phyloP scores from a whole-genome alignment of 2,329 filamentous ascomycete genomes.

The Colletotrichum sp. region DNA sequence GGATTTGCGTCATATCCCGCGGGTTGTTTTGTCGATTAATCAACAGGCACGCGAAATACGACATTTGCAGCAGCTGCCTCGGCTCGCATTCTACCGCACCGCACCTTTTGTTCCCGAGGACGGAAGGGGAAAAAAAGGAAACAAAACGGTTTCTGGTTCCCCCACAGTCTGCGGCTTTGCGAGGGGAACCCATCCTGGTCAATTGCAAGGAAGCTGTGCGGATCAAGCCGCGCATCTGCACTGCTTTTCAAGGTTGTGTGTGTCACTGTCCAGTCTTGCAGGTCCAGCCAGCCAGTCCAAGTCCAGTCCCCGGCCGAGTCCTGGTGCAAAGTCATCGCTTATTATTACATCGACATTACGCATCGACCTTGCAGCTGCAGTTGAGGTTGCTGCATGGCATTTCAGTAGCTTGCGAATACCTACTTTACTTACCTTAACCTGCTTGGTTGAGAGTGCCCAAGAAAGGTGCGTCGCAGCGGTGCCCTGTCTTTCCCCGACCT shows the following conservation, averaged over 20 bases:
- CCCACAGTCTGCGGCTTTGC: neutral
- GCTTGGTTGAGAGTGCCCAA: neutral
- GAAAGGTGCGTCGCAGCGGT: neutral
- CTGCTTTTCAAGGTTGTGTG: neutral
- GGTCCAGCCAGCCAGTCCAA: neutral
- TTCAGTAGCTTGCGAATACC: neutral
- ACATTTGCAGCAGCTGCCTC: neutral
- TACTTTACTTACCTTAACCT: neutral
- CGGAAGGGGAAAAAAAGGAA: neutral
- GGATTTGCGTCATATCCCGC: neutral
- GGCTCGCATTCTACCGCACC: neutral
- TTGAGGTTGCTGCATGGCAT: neutral
- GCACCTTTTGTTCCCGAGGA: neutral
- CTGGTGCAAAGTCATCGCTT: neutral
- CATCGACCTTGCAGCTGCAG: neutral
- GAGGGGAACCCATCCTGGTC: neutral
- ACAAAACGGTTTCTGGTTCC: neutral
- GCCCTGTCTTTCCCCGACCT: neutral
- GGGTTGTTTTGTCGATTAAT: neutral
- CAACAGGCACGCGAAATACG: neutral
- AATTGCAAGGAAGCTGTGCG: conserved; percentile 5
- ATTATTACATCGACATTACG: neutral
- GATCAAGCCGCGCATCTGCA: conserved; percentile 6
- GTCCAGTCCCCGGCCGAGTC: neutral
- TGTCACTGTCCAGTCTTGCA: neutral